phyloP scores from a whole-genome alignment of 768 basidiomycete genomes.

The Scleroderma citrinum region DNA sequence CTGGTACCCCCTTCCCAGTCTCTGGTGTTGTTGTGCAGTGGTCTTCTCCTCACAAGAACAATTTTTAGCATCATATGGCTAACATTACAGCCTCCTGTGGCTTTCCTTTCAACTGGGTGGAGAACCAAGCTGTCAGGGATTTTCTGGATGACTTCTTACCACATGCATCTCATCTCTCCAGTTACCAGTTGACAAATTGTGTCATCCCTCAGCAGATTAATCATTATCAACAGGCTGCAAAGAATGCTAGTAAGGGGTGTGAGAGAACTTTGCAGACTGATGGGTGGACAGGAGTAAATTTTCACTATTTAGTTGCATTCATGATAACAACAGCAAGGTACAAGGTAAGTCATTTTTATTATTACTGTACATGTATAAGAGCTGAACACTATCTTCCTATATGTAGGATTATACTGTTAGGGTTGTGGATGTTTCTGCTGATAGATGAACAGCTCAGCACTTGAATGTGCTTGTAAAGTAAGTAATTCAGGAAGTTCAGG shows the following conservation, averaged over 20 bases:
- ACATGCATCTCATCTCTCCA: conserved; percentile 17
- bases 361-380: background rate
- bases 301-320: conserved; percentile 28
- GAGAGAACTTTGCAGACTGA: conserved; percentile 28
- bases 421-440: conserved; percentile 27
- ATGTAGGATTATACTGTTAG: conserved; percentile 26
- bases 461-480: conserved; percentile 20
- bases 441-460: conserved; percentile 28
- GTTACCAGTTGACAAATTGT: conserved; percentile 14
- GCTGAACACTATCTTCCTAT: background rate
- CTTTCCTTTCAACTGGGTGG: conserved; percentile 32
- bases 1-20: no score
- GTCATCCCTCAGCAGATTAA: conserved; percentile 15
- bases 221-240: background rate
- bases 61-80: no score
- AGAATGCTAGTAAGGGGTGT: conserved; percentile 6
- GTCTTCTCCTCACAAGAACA: no score
- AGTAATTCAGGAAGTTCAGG: conserved; percentile 13
- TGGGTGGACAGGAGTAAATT: conserved; percentile 33
- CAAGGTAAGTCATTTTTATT: conserved; percentile 14
- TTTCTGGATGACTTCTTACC: conserved; percentile 29
- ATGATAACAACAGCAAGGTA: conserved; percentile 19
- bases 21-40: no score
- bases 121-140: conserved; percentile 28
- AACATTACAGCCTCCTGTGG: conserved; percentile 6